Evolutionary conservation across 192 early-diverging fungal genomes (phyloP).

Genomic region (Funneliformis geosporum): DNA sequence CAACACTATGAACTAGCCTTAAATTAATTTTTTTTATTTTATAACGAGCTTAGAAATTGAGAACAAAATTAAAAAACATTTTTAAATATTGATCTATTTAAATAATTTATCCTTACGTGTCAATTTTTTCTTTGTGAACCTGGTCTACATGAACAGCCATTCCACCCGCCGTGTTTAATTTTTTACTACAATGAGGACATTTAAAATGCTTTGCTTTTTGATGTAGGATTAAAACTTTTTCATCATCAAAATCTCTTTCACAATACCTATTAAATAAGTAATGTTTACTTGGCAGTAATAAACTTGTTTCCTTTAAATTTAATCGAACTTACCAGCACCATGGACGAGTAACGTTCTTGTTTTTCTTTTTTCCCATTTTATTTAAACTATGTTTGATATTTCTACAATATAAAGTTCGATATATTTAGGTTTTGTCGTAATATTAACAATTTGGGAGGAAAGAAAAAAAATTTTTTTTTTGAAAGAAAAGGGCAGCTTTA

Average conservation of each 20-base stretch:
- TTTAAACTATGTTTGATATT: not conserved
- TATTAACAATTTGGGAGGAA: too few relatives aligned
- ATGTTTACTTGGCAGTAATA: not conserved
- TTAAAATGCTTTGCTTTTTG: conserved; percentile 96
- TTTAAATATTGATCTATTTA: not conserved
- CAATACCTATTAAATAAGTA: conserved; percentile 72
- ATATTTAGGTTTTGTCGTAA: too few relatives aligned
- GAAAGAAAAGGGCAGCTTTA: too few relatives aligned
- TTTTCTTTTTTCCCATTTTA: conserved; percentile 68
- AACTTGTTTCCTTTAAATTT: not conserved
- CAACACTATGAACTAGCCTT: not conserved
- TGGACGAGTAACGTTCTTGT: conserved; percentile 60
- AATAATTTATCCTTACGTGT: conserved; percentile 51
- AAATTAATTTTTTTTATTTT: not conserved
- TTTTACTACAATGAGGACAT: conserved; percentile 81
- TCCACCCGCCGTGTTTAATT: conserved; percentile 86
- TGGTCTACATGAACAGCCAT: conserved; percentile 88
- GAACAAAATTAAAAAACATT: not conserved
- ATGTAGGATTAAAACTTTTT: conserved; percentile 90
- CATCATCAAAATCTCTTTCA: conserved; percentile 93
- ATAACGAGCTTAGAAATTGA: not conserved
- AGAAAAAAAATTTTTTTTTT: not conserved
- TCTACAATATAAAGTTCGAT: not conserved
- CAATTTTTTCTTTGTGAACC: conserved; percentile 90
- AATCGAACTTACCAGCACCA: conserved; percentile 72